phyloP scores from a whole-genome alignment of 345 rosid genomes.

The Crucihimalaya himalaica region DNA sequence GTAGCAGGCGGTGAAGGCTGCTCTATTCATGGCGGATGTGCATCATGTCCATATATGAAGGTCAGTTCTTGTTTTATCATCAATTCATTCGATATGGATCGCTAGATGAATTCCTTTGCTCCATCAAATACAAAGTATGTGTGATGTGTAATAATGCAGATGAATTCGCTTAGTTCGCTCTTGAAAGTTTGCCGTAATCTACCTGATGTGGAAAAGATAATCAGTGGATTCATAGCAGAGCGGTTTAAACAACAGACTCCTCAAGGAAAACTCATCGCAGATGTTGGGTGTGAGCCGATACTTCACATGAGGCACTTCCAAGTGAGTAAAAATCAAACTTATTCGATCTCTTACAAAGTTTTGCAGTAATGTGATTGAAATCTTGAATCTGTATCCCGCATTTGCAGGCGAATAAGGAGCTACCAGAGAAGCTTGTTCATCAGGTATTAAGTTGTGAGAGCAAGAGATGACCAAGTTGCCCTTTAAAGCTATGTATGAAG shows the following conservation, averaged over 20 bases:
- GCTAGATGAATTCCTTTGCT: not conserved
- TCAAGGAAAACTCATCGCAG: slow-evolving; percentile 88
- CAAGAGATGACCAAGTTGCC: slow-evolving; percentile 22
- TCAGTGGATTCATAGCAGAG: slow-evolving; percentile 62
- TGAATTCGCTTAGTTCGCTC: slow-evolving; percentile 86
- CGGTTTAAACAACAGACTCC: slow-evolving; percentile 65
- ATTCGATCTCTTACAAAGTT: not conserved
- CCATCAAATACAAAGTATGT: not conserved
- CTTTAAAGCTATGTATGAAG: slow-evolving; percentile 3
- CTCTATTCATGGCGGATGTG: slow-evolving; percentile 94
- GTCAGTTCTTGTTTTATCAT: slow-evolving; percentile 40
- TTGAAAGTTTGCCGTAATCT: slow-evolving; percentile 69
- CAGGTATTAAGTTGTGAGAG: slow-evolving; percentile 48
- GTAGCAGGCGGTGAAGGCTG: slow-evolving; percentile 95
- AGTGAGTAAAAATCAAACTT: slow-evolving; percentile 40
- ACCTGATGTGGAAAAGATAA: slow-evolving; percentile 54
- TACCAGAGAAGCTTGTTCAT: slow-evolving; percentile 64
- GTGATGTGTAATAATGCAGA: slow-evolving; percentile 55
- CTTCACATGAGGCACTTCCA: slow-evolving; percentile 98
- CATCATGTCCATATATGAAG: slow-evolving; percentile 99
- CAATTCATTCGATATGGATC: not conserved
- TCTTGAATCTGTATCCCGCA: not conserved
- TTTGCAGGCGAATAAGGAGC: slow-evolving; percentile 69
- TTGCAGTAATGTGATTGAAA: not conserved
- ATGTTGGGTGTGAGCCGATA: slow-evolving; percentile 94